Conservation (phyloP, 495 filamentous ascomycete genomes). For the Penicillium crystallinum region DNA sequence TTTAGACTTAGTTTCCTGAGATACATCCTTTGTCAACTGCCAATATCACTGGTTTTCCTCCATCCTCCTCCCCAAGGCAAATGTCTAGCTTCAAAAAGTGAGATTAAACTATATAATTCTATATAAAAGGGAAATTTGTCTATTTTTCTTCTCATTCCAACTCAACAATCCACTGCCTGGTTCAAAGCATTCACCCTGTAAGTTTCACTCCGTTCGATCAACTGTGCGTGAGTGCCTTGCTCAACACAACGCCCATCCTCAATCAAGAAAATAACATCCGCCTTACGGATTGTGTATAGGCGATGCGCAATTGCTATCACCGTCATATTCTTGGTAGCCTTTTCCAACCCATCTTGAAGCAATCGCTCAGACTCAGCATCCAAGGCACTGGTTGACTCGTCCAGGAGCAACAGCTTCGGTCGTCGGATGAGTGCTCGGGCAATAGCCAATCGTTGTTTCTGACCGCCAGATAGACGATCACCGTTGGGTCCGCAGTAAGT, state of each 20-base stretch:
- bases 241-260: conserved; percentile 63
- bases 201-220: conserved; percentile 53
- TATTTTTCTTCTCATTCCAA: too few species aligned
- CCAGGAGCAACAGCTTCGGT: conserved; percentile 65
- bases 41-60: too few species aligned
- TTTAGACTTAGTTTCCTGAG: too few species aligned
- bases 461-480: conserved; percentile 63
- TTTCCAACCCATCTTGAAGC: conserved; percentile 65
- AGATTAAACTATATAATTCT: too few species aligned
- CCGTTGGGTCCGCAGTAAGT: conserved; percentile 62
- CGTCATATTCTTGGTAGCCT: conserved; percentile 63
- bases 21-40: too few species aligned
- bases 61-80: too few species aligned
- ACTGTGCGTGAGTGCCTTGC: conserved; percentile 60
- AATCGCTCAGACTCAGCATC: conserved; percentile 69
- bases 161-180: conserved; percentile 38
- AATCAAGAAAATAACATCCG: conserved; percentile 72
- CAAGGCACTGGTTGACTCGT: conserved; percentile 71
- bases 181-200: conserved; percentile 53
- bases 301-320: conserved; percentile 75
- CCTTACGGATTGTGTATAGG: conserved; percentile 65
- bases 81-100: too few species aligned
- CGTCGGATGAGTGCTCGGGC: conserved; percentile 70
- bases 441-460: conserved; percentile 71
- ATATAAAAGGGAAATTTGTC: too few species aligned